These are phyloP conservation scores for Entomortierella chlamydospora DNA, from an alignment of 192 early-diverging fungal genomes.

Conservation along the genomic window DNA sequence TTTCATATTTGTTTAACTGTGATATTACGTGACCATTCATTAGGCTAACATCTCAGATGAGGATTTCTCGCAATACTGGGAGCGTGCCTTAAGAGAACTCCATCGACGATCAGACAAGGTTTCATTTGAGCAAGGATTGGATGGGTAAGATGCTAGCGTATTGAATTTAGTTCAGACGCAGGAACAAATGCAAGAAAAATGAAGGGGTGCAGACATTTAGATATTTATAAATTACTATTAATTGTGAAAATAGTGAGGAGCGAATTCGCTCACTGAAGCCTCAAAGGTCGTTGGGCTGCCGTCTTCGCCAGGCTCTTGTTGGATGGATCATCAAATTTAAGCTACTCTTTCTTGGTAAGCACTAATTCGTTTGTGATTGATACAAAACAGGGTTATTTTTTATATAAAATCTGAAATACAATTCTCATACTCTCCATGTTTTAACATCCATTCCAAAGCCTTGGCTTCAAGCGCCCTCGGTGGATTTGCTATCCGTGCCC, in stretches of 20 bases:
- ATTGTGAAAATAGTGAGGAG: conserved; percentile 23
- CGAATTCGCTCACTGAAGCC: conserved; percentile 37
- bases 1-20: background rate
- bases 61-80: conserved; percentile 53
- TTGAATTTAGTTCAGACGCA: too few species aligned
- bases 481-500: conserved; percentile 9
- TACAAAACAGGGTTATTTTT: background rate
- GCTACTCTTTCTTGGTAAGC: conserved; percentile 21
- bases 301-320: conserved; percentile 31
- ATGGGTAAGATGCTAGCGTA: conserved; percentile 18
- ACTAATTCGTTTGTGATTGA: background rate
- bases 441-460: background rate
- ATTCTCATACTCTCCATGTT: background rate
- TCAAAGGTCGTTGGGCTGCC: conserved; percentile 31
- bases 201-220: too few species aligned
- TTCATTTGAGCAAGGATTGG: conserved; percentile 25
- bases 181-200: background rate
- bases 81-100: conserved; percentile 45
- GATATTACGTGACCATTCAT: conserved; percentile 17
- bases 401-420: background rate
- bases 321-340: conserved; percentile 45
- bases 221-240: background rate
- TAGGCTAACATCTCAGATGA: conserved; percentile 49
- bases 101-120: conserved; percentile 30
- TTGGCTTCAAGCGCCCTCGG: background rate